phyloP scores from a whole-genome alignment of 139 green algal genomes.

The Closterium sp. region DNA sequence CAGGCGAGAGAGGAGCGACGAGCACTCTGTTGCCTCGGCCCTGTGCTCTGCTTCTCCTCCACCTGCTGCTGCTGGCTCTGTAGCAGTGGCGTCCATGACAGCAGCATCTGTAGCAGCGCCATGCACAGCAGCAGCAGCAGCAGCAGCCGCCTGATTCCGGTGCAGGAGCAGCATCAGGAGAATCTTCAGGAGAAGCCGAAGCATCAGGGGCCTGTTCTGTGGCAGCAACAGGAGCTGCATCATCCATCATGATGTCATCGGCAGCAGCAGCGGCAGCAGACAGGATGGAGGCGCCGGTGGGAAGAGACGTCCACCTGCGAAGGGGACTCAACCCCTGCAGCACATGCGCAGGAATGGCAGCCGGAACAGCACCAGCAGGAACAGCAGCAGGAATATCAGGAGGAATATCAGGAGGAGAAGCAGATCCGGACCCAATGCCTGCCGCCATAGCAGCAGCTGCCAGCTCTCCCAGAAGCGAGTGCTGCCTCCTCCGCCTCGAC shows the following conservation, averaged over 20 bases:
- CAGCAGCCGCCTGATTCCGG: no score
- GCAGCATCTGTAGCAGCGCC: no score
- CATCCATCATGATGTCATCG: neutral
- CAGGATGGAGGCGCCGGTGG: neutral
- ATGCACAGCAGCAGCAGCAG: neutral
- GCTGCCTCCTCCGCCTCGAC: neutral
- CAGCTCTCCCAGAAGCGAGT: neutral
- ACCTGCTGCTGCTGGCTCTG: no score
- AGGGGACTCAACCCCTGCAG: neutral
- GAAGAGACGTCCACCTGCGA: neutral
- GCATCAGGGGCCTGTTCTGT: no score
- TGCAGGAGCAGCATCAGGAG: no score
- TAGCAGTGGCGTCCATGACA: no score
- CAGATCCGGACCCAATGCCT: neutral
- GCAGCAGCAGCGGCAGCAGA: neutral
- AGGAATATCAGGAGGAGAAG: neutral
- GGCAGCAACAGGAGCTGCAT: no score
- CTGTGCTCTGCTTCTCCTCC: neutral
- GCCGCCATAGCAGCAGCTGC: neutral
- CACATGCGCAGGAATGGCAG: neutral
- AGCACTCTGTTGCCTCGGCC: neutral
- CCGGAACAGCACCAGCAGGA: neutral
- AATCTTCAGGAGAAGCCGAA: no score
- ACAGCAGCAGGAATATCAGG: neutral
- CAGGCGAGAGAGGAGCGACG: neutral